phyloP scores from a whole-genome alignment of 495 filamentous ascomycete genomes.

The Aspergillus campestris region DNA sequence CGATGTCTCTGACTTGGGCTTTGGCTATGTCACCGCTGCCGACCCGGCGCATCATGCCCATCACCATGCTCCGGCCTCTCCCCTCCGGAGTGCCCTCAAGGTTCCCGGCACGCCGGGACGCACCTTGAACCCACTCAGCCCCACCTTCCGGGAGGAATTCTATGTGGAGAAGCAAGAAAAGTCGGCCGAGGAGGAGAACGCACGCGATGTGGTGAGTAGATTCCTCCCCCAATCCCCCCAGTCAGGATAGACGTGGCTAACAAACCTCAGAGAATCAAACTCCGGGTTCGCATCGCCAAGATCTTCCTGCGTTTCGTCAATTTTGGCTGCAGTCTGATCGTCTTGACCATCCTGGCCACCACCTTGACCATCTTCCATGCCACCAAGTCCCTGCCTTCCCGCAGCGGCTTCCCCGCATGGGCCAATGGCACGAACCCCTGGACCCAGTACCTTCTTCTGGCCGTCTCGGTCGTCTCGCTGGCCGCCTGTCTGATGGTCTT shows the following conservation, averaged over 20 bases:
- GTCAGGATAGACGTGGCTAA: neutral
- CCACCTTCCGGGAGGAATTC: constrained; percentile 82
- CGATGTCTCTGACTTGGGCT: constrained; percentile 73
- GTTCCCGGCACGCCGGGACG: constrained; percentile 70
- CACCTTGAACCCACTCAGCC: constrained; percentile 62
- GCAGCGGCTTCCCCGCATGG: constrained; percentile 80
- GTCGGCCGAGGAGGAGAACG: constrained; percentile 71
- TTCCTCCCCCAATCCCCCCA: neutral
- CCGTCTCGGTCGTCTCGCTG: constrained; percentile 71
- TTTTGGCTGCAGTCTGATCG: constrained; percentile 93
- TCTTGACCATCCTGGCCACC: constrained; percentile 75
- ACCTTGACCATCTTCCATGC: constrained; percentile 86
- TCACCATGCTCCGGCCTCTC: constrained; percentile 59
- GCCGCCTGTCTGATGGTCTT: constrained; percentile 72
- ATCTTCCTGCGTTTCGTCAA: constrained; percentile 86
- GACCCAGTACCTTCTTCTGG: constrained; percentile 80
- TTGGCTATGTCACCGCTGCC: constrained; percentile 71
- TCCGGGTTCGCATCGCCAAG: constrained; percentile 87
- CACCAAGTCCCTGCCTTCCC: constrained; percentile 60
- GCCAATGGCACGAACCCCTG: constrained; percentile 68
- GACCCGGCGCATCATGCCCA: constrained; percentile 43
- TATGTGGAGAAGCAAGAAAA: constrained; percentile 72
- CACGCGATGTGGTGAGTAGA: constrained; percentile 68
- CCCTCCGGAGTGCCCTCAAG: constrained; percentile 79
- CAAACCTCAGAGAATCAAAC: constrained; percentile 71